Evolutionary conservation across 2,329 filamentous ascomycete genomes (phyloP).

Genomic region (Ascomycota sp.): DNA sequence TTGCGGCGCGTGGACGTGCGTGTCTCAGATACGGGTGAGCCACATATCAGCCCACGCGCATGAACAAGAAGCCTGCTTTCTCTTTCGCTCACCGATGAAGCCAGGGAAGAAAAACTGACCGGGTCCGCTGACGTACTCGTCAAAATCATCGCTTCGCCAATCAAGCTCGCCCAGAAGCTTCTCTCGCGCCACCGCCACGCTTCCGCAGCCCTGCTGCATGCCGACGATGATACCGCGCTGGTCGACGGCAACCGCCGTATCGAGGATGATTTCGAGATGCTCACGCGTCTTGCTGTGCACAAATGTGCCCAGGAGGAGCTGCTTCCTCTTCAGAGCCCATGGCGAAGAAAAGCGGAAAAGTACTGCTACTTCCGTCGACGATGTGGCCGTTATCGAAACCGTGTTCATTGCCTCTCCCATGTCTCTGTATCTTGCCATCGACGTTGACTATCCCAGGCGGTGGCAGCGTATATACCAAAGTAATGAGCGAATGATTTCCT

Average conservation of each 20-base stretch:
- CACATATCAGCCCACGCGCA: too few species aligned
- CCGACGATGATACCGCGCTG: constrained; percentile 26
- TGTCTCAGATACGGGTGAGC: constrained; percentile 44
- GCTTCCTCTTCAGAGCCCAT: constrained; percentile 10
- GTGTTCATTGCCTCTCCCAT: too few species aligned
- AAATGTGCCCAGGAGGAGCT: constrained; percentile 34
- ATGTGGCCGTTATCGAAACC: too few species aligned
- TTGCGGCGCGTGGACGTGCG: constrained; percentile 86
- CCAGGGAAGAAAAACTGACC: constrained; percentile 68
- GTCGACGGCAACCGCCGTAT: constrained; percentile 30
- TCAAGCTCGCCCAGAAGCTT: constrained; percentile 20
- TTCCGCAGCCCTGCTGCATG: constrained; percentile 17
- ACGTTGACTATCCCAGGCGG: too few species aligned
- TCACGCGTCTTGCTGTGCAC: constrained; percentile 28
- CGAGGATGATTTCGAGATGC: constrained; percentile 29
- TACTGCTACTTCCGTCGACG: too few species aligned
- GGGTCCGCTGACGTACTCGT: constrained; percentile 15
- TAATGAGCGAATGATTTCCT: too few species aligned
- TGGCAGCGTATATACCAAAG: too few species aligned
- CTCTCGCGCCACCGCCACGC: constrained; percentile 10
- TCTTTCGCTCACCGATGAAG: constrained; percentile 41
- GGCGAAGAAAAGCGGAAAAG: too few species aligned
- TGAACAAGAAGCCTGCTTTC: neutral
- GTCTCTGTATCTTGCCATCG: too few species aligned
- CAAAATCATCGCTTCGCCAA: constrained; percentile 21